Evolutionary conservation across 768 basidiomycete genomes (phyloP), one percentile per base, ranked within the genome.

Genomic region (Russula olivacea): DNA sequence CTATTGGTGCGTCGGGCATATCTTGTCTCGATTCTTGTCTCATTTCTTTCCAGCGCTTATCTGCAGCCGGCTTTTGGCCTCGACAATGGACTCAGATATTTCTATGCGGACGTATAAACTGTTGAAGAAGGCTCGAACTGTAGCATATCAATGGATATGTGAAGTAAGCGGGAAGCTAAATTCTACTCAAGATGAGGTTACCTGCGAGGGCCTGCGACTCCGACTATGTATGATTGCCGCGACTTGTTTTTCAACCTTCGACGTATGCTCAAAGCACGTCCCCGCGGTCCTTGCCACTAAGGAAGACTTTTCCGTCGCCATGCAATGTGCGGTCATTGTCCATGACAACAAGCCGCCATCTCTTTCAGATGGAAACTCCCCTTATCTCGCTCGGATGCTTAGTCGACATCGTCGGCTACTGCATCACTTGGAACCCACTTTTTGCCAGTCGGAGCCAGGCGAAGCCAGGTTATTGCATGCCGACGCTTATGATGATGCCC

Each of bases 341-440:
- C 56, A 55, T 28, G 61, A 66, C 55, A 66, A 66, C 30, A 48
- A 17, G 1, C 64, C 58, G 21, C 34, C 61, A 7, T 36, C 41
- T n/a, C 55, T 55, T 11, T 19, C 59, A 10, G 21, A 55, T 11
- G 34, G 23, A 3, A 14, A n/a, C 23, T 38, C 55, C 4, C 9
- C 23, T 21, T 59, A 57, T 47, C 43, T 65, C 12, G n/a, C 1
- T 17, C 48, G 59, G 17, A 49, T 57, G 21, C 60, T 65, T 19
- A 43, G 25, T 21, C 64, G 60, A 2, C 55, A 63, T 40, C 32
- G 45, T 4, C 61, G 65, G 14, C 10, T 55, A 36, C n/a, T 62
- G 14, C 51, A 63, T 43, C 23, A 21, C 9, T 43, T 51, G 23
- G 52, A 63, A 38, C 61, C 51, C 1, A 12, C 19, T 54, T 52